These are phyloP conservation scores for Spathaspora arborariae DNA, from an alignment of 805 yeast species.

Conservation along the genomic window DNA sequence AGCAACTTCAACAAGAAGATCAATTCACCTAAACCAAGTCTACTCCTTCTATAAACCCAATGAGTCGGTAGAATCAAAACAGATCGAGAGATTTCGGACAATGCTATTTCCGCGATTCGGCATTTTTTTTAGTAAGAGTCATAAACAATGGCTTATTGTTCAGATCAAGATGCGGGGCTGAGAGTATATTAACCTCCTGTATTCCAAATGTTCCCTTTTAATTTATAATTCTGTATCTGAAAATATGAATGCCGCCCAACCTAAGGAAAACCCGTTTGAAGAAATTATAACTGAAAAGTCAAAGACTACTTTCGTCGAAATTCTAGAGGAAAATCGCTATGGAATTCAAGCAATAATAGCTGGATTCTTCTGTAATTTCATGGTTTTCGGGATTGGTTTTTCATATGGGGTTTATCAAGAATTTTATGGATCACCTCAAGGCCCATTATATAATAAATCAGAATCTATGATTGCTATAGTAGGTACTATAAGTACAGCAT, in stretches of 20 bases:
- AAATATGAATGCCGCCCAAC: neutral
- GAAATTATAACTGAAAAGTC: neutral
- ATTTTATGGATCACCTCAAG: conserved; percentile 22
- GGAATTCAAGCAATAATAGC: conserved; percentile 13
- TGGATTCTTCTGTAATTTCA: conserved; percentile 23
- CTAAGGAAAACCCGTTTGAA: neutral
- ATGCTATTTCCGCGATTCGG: too few species aligned
- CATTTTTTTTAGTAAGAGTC: too few species aligned
- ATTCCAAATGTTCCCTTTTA: too few species aligned
- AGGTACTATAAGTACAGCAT: conserved; percentile 29
- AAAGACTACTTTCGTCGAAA: conserved; percentile 1
- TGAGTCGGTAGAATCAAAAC: too few species aligned
- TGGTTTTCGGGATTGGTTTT: conserved; percentile 33
- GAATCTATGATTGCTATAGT: conserved; percentile 27
- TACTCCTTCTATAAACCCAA: too few species aligned
- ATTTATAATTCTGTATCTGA: too few species aligned
- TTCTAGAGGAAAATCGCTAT: conserved; percentile 1
- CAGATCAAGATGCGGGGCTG: too few species aligned
- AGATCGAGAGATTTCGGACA: too few species aligned
- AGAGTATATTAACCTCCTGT: too few species aligned
- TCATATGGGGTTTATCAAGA: conserved; percentile 38
- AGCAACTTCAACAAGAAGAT: too few species aligned
- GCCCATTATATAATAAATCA: conserved; percentile 22
- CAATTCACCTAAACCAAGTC: too few species aligned
- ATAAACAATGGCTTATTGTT: too few species aligned